Evolutionary conservation across 2,329 filamentous ascomycete species (phyloP), one percentile per base, ranked within the genome.

Genomic region (Berkeleyomyces basicola): DNA sequence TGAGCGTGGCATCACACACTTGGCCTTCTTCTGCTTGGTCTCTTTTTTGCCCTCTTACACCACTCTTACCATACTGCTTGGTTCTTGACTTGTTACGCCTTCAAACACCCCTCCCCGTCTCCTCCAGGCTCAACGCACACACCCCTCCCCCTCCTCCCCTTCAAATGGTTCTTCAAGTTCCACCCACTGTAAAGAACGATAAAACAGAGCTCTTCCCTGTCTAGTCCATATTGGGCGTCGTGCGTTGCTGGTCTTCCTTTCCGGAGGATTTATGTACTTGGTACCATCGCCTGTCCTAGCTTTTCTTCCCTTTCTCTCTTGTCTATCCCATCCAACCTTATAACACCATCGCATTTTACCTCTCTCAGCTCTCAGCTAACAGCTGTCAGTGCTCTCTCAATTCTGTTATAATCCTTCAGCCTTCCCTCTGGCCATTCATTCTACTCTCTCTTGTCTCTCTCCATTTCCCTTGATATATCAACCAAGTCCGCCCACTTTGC

Each of bases 361-460:
- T 59, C 39, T 36, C 40, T 59, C 57, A 59, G 57, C 39, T 59
- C 57, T 42, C 57, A 59, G 57, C 57, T 59, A 44, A 53, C 23
- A 59, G 57, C 57, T 59, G 57, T 59, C 57, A 59, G 57, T 59
- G 57, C 57, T 59, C 57, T 42, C 43, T 42, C 43, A 44, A 59
- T 59, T 59, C n/a, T 43, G 57, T 59, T 59, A 44, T 36, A 59
- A 59, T 59, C 57, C 57, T 59, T 59, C 57, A 59, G 57, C 57
- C 57, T 59, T 59, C 43, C 39, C 49, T 53, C 49, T 23, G 23
- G 51, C 59, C 42, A 39, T 11, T 59, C 23, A 23, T 61, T 37
- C 37, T n/a, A 23, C 31, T 14, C 43, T 44, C 11, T 60, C 57
- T 43, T 60, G 42, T 44, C 40, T 59, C 16, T 47, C 46, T 53